These are phyloP conservation scores for Ganoderma lucidum DNA, from an alignment of 1,284 basidiomycete genomes.

Conservation along the genomic window DNA sequence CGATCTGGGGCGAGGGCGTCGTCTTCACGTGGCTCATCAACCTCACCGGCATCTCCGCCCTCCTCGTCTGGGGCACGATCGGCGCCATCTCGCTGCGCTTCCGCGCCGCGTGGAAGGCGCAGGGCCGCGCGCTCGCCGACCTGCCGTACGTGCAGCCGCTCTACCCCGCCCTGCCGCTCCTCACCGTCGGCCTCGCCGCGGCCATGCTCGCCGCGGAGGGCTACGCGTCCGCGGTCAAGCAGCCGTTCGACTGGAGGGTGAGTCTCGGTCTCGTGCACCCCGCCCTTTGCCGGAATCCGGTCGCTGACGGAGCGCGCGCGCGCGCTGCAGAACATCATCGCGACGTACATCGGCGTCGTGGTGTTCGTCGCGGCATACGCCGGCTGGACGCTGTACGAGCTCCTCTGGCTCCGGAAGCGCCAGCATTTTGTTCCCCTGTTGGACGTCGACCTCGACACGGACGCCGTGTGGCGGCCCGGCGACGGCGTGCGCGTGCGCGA, in stretches of 20 bases:
- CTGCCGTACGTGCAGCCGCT: constrained; percentile 57
- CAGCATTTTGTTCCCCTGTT: constrained; percentile 44
- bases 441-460: constrained; percentile 54
- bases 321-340: constrained; percentile 48
- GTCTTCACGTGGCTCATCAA: constrained; percentile 71
- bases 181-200: constrained; percentile 51
- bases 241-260: constrained; percentile 46
- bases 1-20: constrained; percentile 61
- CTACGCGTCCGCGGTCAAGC: constrained; percentile 48
- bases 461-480: constrained; percentile 56
- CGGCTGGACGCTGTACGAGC: constrained; percentile 46
- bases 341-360: constrained; percentile 50
- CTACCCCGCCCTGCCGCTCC: constrained; percentile 54
- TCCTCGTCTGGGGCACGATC: constrained; percentile 72
- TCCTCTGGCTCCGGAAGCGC: constrained; percentile 33
- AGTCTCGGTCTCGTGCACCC: constrained; percentile 15
- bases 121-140: constrained; percentile 49
- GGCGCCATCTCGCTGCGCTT: constrained; percentile 61
- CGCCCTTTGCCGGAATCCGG: background rate
- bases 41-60: constrained; percentile 72
- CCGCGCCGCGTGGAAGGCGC: constrained; percentile 52
- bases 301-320: background rate
- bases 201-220: constrained; percentile 61
- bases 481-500: constrained; percentile 46
- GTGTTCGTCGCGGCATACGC: constrained; percentile 46